A percentile compares a stretch with the other conserved stretches of the same genome.
These are phyloP conservation scores for Aspergillus hiratsukae DNA, from an alignment of 2,329 filamentous ascomycete genomes.

Conservation along the genomic window DNA sequence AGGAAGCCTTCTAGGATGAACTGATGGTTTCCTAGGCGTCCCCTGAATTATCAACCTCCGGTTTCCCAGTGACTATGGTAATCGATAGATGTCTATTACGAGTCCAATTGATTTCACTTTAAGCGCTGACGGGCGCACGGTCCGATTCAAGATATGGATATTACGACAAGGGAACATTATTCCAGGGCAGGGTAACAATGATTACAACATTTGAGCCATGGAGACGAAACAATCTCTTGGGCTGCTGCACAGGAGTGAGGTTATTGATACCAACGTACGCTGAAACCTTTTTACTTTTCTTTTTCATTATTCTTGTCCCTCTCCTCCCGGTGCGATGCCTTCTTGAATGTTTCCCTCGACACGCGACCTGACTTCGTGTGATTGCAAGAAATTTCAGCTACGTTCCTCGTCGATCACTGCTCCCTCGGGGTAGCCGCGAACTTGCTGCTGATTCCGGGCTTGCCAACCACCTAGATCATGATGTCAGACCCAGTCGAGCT, in stretches of 20 bases:
- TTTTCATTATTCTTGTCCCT: neutral
- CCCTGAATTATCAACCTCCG: constrained; percentile 78
- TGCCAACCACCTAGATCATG: constrained; percentile 58
- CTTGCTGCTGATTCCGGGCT: constrained; percentile 70
- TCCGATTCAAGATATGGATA: constrained; percentile 11
- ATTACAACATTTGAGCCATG: neutral
- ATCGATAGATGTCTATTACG: neutral
- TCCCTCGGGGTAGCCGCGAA: constrained; percentile 81
- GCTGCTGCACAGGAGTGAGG: constrained; percentile 11
- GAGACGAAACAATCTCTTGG: neutral
- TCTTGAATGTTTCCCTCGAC: constrained; percentile 2
- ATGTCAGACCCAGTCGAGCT: constrained; percentile 17
- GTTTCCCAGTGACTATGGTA: constrained; percentile 28
- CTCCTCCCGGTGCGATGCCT: neutral
- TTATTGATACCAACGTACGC: constrained; percentile 4
- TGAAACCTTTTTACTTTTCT: neutral
- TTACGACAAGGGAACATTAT: neutral
- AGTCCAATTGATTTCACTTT: neutral
- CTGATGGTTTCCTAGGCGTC: constrained; percentile 54
- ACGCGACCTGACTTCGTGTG: neutral
- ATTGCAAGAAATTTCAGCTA: constrained; percentile 39
- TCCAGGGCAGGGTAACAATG: neutral
- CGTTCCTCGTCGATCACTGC: constrained; percentile 70
- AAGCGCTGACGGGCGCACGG: constrained; percentile 9
- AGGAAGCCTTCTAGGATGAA: constrained; percentile 19